phyloP scores from a whole-genome alignment of 1,284 basidiomycete genomes.

The Takashimella koratensis region DNA sequence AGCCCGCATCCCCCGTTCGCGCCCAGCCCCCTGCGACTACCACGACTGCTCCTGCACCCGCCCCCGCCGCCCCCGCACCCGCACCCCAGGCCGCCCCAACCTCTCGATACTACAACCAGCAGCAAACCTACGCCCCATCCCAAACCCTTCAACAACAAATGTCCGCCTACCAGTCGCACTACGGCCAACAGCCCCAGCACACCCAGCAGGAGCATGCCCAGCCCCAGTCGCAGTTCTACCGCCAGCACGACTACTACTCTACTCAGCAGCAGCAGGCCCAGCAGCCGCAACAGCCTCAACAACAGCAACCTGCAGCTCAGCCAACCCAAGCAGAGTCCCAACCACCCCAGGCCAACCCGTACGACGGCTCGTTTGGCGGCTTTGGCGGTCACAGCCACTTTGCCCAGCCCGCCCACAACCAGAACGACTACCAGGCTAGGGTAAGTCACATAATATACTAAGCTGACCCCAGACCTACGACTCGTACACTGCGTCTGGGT shows the following conservation, averaged over 20 bases:
- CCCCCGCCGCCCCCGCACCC: conserved; percentile 5
- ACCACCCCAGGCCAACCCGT: conserved; percentile 19
- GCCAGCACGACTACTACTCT: conserved; percentile 36
- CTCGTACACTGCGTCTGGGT: conserved; percentile 44
- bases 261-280: conserved; percentile 22
- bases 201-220: conserved; percentile 18
- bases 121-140: conserved; percentile 27
- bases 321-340: conserved; percentile 26
- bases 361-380: conserved; percentile 18
- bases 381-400: conserved; percentile 15
- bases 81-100: conserved; percentile 3
- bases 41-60: conserved; percentile 5
- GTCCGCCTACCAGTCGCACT: conserved; percentile 35
- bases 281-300: conserved; percentile 21
- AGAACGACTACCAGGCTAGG: conserved; percentile 16
- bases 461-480: conserved; percentile 34
- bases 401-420: conserved; percentile 17
- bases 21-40: conserved; percentile 9
- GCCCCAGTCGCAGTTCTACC: conserved; percentile 31
- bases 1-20: conserved; percentile 8
- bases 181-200: conserved; percentile 24
- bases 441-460: not conserved
- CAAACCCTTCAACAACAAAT: conserved; percentile 39
- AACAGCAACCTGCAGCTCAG: no score
- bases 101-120: conserved; percentile 12